phyloP scores from a whole-genome alignment of 1,284 basidiomycete species.

The Sporisorium iseilematis-ciliati region DNA sequence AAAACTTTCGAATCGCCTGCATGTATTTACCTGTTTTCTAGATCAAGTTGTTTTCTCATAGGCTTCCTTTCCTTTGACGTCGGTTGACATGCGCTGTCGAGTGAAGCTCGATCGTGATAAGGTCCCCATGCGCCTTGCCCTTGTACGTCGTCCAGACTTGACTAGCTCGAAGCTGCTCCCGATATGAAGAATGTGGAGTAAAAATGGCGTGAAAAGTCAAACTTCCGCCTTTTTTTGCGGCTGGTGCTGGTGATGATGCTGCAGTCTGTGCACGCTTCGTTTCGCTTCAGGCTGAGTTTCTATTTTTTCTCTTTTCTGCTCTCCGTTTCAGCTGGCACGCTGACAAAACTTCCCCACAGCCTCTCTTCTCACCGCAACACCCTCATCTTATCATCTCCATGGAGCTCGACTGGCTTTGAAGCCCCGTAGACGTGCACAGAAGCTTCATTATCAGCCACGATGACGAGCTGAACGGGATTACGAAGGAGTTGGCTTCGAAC shows the following conservation, averaged over 20 bases:
- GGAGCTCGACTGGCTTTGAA: neutral
- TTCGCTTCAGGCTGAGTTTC: neutral
- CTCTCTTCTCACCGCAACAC: constrained; percentile 2
- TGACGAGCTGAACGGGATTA: neutral
- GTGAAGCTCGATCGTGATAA: no score
- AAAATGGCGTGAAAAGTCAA: neutral
- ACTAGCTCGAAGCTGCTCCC: no score
- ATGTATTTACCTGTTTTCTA: constrained; percentile 15
- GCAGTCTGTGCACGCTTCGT: neutral
- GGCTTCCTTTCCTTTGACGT: neutral
- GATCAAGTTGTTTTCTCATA: neutral
- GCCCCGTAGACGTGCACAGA: neutral
- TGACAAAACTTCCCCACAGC: constrained; percentile 1
- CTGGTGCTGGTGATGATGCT: no score
- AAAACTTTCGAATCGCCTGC: constrained; percentile 8
- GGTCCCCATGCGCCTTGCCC: no score
- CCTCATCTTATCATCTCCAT: neutral
- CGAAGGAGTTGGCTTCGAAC: neutral
- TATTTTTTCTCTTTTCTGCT: neutral
- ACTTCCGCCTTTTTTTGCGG: neutral
- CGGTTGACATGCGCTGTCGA: neutral
- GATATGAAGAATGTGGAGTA: no score
- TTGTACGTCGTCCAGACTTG: no score
- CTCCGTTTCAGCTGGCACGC: neutral
- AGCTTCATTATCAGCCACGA: neutral